Base-by-base conservation (phyloP, 2,329 filamentous ascomycete species). In the Calonectria henricotiae region DNA sequence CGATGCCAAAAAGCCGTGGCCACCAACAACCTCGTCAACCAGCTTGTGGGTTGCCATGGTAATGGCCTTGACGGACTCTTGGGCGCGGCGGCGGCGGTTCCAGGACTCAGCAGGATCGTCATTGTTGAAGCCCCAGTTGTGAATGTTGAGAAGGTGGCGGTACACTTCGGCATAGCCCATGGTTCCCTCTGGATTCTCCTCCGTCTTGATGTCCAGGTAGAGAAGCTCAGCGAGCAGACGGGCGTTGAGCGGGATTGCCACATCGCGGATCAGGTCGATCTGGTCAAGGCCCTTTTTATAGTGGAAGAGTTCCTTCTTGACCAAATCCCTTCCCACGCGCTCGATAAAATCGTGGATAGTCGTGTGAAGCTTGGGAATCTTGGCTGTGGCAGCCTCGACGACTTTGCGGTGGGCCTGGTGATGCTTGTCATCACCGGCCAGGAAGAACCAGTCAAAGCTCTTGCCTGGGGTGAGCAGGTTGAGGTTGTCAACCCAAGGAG, bases 201-300 rank as follows among this genome's bases (percentile, higher is more conserved):
- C 80, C 0, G 86, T 44, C 23, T 62, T 87, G 73, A 92, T 75
- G 4, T 90, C 90, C 39, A 91, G 82, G 64, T 88, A 89, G 78
- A 90, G 89, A 13, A 89, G 81, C 49, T 90, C 86, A 0, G 88
- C 86, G 2, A 90, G 83, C 75, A 89, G 86, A 47, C 86, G 82
- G 2, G 89, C 86, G 5, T 89, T 89, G 1, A 88, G 82, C 7
- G 90, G 87, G 70, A 91, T 90, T 20, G 88, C 88, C 12, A 92
- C 86, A 58, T 91, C 88, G 17, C 84, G 83, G 64, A 85, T 79
- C 27, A 85, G 71, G 54, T 85, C 84, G 23, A 85, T 77, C 73
- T 85, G 83, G 70, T 80, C 76, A 1, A 85, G 79, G 0, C 80
- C 82, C 39, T 81, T 73, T 61, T 13, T 76, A 23, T 85, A 70